Conservation (phyloP, 805 yeast genomes). For the Metschnikowia aberdeeniae region DNA sequence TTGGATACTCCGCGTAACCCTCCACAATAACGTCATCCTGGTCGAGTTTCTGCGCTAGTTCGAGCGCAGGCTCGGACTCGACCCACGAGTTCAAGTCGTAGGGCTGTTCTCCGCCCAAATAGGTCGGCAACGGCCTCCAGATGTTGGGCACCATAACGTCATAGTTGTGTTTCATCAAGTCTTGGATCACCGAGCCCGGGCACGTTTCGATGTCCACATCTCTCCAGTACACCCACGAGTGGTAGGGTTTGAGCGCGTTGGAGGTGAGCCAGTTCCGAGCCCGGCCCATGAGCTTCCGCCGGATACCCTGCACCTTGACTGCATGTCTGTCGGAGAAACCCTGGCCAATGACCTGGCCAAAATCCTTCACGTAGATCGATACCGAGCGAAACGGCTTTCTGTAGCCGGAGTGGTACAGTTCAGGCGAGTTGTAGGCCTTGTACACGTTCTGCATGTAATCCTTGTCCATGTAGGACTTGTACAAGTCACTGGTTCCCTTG, state of each 20-base stretch:
- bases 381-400: slow-evolving; percentile 70
- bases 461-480: slow-evolving; percentile 65
- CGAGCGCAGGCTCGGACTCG: slow-evolving; percentile 74
- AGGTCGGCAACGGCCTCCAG: slow-evolving; percentile 95
- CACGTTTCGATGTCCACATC: slow-evolving; percentile 83
- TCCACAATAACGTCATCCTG: slow-evolving; percentile 88
- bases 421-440: slow-evolving; percentile 59
- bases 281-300: slow-evolving; percentile 81
- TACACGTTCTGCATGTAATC: slow-evolving; percentile 54
- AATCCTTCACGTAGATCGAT: slow-evolving; percentile 76
- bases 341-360: slow-evolving; percentile 81
- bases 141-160: slow-evolving; percentile 85
- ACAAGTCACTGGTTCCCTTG: slow-evolving; percentile 57
- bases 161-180: slow-evolving; percentile 61
- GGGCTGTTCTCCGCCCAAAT: slow-evolving; percentile 87
- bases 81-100: slow-evolving; percentile 97
- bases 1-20: slow-evolving; percentile 83
- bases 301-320: slow-evolving; percentile 78
- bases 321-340: slow-evolving; percentile 82
- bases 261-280: slow-evolving; percentile 82
- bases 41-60: slow-evolving; percentile 56
- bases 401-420: slow-evolving; percentile 52
- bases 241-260: slow-evolving; percentile 72
- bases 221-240: slow-evolving; percentile 90
- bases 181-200: slow-evolving; percentile 72